Evolutionary conservation across 768 basidiomycete species (phyloP).

Genomic region (Lentinus brumalis): DNA sequence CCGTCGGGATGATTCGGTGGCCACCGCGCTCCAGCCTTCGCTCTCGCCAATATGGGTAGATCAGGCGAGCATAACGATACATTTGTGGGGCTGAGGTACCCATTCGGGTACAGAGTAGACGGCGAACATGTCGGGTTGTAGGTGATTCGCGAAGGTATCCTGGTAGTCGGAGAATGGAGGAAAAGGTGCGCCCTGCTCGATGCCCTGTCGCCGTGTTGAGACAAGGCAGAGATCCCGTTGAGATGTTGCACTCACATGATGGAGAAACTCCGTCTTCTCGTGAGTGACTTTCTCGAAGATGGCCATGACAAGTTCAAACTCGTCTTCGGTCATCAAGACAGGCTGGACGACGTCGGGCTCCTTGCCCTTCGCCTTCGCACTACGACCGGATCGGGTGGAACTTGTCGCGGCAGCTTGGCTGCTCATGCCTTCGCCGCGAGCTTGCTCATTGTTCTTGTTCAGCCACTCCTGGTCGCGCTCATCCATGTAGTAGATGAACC

Average conservation of each 20-base stretch:
- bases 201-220: constrained; percentile 41
- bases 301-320: constrained; percentile 95
- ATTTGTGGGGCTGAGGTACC: constrained; percentile 67
- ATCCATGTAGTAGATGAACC: constrained; percentile 92
- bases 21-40: constrained; percentile 80
- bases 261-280: constrained; percentile 86
- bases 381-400: constrained; percentile 58
- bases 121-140: constrained; percentile 68
- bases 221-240: background rate
- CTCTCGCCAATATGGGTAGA: constrained; percentile 92
- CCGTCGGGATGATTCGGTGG: constrained; percentile 79
- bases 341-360: constrained; percentile 71
- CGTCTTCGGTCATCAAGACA: constrained; percentile 80
- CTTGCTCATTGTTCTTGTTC: constrained; percentile 85
- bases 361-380: constrained; percentile 83
- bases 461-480: constrained; percentile 96
- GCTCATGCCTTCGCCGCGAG: constrained; percentile 83
- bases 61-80: constrained; percentile 64
- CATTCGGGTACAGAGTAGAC: constrained; percentile 66
- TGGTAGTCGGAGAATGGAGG: constrained; percentile 76
- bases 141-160: constrained; percentile 59
- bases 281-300: constrained; percentile 90
- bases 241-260: constrained; percentile 63
- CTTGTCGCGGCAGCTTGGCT: constrained; percentile 68
- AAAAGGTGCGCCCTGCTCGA: constrained; percentile 68